Evolutionary conservation across 257 asterid species (phyloP).

Genomic region (Solanum sejunctum): DNA sequence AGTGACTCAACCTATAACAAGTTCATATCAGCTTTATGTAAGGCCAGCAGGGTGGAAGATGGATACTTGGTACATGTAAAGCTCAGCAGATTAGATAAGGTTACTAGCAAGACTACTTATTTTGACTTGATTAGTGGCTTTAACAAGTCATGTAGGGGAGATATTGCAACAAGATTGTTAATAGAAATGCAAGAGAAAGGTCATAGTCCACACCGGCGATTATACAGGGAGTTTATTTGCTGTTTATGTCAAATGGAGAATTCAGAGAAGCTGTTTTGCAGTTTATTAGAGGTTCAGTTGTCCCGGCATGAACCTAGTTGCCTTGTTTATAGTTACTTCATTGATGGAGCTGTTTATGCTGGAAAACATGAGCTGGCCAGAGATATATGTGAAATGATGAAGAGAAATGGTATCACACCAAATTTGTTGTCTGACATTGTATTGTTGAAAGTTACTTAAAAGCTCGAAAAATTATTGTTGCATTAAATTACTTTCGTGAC

Average conservation of each 20-base stretch:
- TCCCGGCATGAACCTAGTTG: no score
- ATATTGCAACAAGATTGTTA: constrained; percentile 53
- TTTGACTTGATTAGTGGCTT: constrained; percentile 45
- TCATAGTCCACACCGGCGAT: constrained; percentile 17
- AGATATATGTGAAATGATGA: constrained; percentile 49
- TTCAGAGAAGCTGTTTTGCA: constrained; percentile 38
- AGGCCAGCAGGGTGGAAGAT: no score
- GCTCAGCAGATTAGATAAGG: no score
- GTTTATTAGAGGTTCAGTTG: constrained; percentile 57
- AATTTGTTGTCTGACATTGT: constrained; percentile 24
- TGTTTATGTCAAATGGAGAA: constrained; percentile 42
- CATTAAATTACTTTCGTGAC: constrained; percentile 32
- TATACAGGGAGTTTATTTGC: constrained; percentile 44
- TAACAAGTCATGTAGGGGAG: constrained; percentile 40
- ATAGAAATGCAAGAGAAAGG: constrained; percentile 86
- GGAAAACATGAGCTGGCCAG: constrained; percentile 46
- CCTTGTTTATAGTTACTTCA: no score
- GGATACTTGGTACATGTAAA: no score
- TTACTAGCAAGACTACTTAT: constrained; percentile 33
- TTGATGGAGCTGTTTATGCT: constrained; percentile 85
- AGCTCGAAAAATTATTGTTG: constrained; percentile 23
- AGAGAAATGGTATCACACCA: constrained; percentile 22
- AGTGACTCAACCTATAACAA: no score
- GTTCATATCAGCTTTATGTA: no score
- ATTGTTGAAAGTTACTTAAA: constrained; percentile 45